Conservation (phyloP, 139 green algal genomes). For the Chlorella sp. region DNA sequence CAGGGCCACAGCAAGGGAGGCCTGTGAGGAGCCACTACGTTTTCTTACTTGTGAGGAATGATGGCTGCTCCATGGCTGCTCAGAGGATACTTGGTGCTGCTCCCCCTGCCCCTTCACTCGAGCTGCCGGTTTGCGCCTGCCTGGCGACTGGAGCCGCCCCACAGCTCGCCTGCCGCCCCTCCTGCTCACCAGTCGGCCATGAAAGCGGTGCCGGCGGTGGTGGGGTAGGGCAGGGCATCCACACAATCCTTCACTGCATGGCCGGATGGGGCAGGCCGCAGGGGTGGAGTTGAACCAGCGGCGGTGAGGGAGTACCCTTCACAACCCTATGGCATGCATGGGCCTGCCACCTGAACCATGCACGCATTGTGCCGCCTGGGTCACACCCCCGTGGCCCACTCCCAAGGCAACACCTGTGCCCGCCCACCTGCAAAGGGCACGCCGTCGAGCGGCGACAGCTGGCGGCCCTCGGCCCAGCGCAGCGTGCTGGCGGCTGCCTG, state of each 20-base stretch:
- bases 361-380: not conserved
- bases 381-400: not conserved
- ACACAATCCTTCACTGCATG: constrained; percentile 78
- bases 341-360: not conserved
- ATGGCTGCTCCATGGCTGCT: not conserved
- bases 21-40: too few species aligned
- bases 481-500: constrained; percentile 32
- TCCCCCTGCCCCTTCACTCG: not conserved
- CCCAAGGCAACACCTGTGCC: not conserved
- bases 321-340: too few species aligned
- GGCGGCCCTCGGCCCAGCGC: constrained; percentile 39
- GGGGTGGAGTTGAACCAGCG: not conserved
- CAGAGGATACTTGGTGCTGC: too few species aligned
- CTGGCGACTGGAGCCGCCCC: not conserved
- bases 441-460: constrained; percentile 79
- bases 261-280: not conserved
- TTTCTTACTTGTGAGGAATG: too few species aligned
- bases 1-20: not conserved
- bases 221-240: constrained; percentile 75
- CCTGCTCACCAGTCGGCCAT: constrained; percentile 49
- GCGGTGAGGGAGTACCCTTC: not conserved
- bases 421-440: constrained; percentile 71
- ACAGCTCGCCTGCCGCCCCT: not conserved
- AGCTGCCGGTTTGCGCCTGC: too few species aligned
- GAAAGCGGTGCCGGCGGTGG: constrained; percentile 75